Base-by-base conservation (phyloP, 1,284 basidiomycete species). In the Malassezia yamatoensis region DNA sequence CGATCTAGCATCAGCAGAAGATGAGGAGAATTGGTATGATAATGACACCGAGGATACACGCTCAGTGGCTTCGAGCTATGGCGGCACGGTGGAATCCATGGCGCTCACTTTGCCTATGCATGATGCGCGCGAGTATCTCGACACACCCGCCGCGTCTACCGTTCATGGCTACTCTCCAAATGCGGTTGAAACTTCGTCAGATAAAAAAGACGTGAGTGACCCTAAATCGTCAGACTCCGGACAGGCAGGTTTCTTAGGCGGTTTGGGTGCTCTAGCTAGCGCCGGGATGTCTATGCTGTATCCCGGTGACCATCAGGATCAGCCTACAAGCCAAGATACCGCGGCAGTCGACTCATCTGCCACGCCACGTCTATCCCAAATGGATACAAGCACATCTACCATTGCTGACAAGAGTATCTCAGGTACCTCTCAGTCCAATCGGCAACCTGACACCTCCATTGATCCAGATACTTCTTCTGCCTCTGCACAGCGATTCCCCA, bases 71-170 rank as follows among this genome's bases (percentile, higher is more conserved):
- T 45, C 43, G 43, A 45, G 43, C 43, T 24, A 35, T 34, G 32
- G 13, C 15, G 49, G 50, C 29, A 57, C 54, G 1, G 36, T 42
- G 15, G 37, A 37, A 18, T 57, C 54, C 16, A 36, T 39, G 36
- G 38, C 42, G 13, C 5, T 40, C 5, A 51, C 54, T 33, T n/a
- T 57, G 37, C 48, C 48, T 15, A 57, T 57, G 54, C 51, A 51
- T 46, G 54, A 57, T 32, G 54, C 54, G n/a, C 21, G 36, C 3
- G 54, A 57, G 29, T 51, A 41, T 18, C 20, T 54, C n/a, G 45
- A 47, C 10, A 47, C 45, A 18, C 37, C 47, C 34, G 8, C 33
- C 5, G 45, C 12, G 8, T 47, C 45, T 16, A 24, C 24, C 13
- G 33, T 29, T 18, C 45, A 47, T 16, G 45, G 29, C 18, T 45